Evolutionary conservation across 1,284 basidiomycete genomes (phyloP), one percentile per base, ranked within the genome.

Genomic region (Austroboletus niveus): DNA sequence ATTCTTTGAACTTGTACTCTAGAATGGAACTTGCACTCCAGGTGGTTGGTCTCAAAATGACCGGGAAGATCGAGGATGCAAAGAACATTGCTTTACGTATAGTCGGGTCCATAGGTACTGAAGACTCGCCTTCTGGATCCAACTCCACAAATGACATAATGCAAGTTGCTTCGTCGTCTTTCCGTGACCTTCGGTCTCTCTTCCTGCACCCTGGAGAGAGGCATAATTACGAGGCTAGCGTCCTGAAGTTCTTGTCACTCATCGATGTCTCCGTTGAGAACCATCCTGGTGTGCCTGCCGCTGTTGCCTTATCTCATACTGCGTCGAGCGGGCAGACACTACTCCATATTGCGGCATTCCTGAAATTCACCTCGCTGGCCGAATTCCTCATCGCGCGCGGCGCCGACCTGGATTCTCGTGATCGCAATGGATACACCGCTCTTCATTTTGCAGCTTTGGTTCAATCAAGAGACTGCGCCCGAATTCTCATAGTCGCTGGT

Each of bases 21-120:
- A 92, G 89, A 56, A 95, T 97, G 93, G 94, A 97, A 68, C 80
- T 97, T 50, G 94, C 94, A 45, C 75, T 98, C 8, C 93, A 96
- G 66, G 93, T 97, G 9, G 93, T 98, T 27, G 94, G 94, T 2
- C 74, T 97, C 57, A 94, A 96, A 75, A 95, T 97, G 92, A 97
- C 93, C 0, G 94, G 94, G 36, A 91, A 93, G 65, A 87, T 96
- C 48, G 92, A 96, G 61, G 91, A 94, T 52, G 92, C 94, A 4
- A 87, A 91, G 69, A 91, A 94, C 57, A 89, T 96, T 40, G 94
- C 94, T 20, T 84, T 90, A 81, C 81, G 88, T 42, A 92, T 91
- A 57, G 86, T 92, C 39, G 82, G 85, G 35, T 83, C 77, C 50
- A 73, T 82, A 15, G 79, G 77, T 35, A 67, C 70, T 31, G 81